Evolutionary conservation across 345 rosid genomes (phyloP).

Genomic region (Streptanthus diversifolius): DNA sequence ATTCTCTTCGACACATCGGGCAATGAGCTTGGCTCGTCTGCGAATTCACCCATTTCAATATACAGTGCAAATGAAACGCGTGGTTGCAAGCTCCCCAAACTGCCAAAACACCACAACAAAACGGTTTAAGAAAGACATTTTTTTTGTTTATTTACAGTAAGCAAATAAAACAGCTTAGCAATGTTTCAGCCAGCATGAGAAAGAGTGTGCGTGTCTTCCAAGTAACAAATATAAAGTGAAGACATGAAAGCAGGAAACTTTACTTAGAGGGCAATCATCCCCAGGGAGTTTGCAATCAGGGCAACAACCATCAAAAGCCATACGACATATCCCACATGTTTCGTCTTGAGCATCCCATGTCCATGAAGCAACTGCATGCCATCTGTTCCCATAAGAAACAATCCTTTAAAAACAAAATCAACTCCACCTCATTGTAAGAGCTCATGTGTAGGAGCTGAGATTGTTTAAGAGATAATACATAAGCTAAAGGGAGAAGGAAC

Average conservation of each 20-base stretch:
- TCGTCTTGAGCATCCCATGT: constrained; percentile 98
- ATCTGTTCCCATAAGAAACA: constrained; percentile 40
- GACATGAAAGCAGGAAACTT: constrained; percentile 21
- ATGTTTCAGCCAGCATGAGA: background rate
- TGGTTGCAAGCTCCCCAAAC: constrained; percentile 78
- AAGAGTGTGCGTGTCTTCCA: background rate
- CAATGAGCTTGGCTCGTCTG: constrained; percentile 89
- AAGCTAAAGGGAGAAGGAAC: constrained; percentile 18
- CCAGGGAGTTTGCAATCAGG: constrained; percentile 91
- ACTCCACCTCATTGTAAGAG: background rate
- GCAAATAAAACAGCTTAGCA: background rate
- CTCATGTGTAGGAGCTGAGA: constrained; percentile 6
- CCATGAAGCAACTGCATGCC: constrained; percentile 98
- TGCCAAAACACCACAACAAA: constrained; percentile 25
- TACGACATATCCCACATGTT: constrained; percentile 93
- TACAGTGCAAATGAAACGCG: constrained; percentile 92
- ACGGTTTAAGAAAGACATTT: background rate
- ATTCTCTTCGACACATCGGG: constrained; percentile 83
- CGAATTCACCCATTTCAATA: constrained; percentile 91
- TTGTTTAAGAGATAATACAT: background rate
- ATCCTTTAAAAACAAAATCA: background rate
- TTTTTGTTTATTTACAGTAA: background rate
- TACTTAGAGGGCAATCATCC: constrained; percentile 89
- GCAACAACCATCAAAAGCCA: constrained; percentile 97
- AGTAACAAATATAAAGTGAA: background rate